Base-by-base conservation (phyloP, 73 alveolate species). In the Paramecium primaurelia region DNA sequence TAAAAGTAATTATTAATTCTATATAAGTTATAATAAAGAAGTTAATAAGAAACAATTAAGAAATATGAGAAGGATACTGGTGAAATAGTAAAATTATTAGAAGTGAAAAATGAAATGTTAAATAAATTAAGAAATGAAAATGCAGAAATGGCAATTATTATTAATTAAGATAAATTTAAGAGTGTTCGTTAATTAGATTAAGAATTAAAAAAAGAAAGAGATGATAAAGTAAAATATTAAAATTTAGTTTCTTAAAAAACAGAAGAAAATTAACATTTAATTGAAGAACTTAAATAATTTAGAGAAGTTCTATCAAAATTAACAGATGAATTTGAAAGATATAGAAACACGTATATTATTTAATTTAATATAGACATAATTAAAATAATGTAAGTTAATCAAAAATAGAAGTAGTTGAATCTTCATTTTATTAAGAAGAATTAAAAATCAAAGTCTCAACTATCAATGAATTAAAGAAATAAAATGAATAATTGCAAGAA, bases 81-180 rank as follows among this genome's bases (percentile, higher is more conserved):
- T 5, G 94, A 89, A 38, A n/a, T 71, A 83, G 77, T 59, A 28
- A 89, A 71, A 30, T 4, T 45, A 45, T 60, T 89, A 14, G 94
- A 89, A 12, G 94, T 89, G 14, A 89, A 89, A 47, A 89, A 89
- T 89, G 94, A 89, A 89, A 71, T 73, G 94, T 36, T 89, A 16
- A 60, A 89, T 44, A 89, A 71, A 71, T 9, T 89, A 45, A 89
- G 94, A 71, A 68, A 71, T 58, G 94, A 89, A 54, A 83, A 71
- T 69, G 94, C 94, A 7, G 94, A 89, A 44, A 20, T 89, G 44
- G 86, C 94, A 26, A 58, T 89, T 8, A 64, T 89, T 0, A 45
- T 89, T 10, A 89, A 89, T 71, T 71, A 89, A 51, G 94, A 89
- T 40, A 89, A 89, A 45, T 89, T 71, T 47, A 89, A 89, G 40